These are phyloP conservation scores for Cephalotrichum gorgonifer DNA, from an alignment of 2,329 filamentous ascomycete genomes.

Conservation along the genomic window DNA sequence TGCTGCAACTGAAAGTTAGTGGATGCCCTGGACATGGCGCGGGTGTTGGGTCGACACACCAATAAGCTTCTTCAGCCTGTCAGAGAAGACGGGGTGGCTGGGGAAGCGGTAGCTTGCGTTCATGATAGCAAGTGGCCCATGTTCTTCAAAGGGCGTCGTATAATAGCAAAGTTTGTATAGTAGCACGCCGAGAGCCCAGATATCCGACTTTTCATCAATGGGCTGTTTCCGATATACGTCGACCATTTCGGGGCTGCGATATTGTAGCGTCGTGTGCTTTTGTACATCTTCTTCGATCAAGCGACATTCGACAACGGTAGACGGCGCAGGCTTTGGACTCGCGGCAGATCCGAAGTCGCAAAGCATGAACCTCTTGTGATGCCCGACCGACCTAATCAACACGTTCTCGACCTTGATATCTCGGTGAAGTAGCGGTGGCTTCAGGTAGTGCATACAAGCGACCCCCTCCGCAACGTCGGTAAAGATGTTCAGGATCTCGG, in stretches of 20 bases:
- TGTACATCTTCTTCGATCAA: conserved; percentile 95
- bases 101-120: conserved; percentile 94
- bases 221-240: conserved; percentile 94
- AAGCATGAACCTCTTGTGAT: conserved; percentile 76
- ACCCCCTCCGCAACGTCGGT: conserved; percentile 92
- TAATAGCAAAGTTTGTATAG: conserved; percentile 99
- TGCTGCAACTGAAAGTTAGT: conserved; percentile 33
- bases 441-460: conserved; percentile 98
- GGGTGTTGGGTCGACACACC: conserved; percentile 37
- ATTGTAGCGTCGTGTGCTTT: conserved; percentile 93
- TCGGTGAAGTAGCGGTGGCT: conserved; percentile 82
- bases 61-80: conserved; percentile 80
- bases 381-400: conserved; percentile 62
- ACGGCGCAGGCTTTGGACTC: conserved; percentile 71
- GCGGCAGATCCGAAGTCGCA: conserved; percentile 97
- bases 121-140: conserved; percentile 92
- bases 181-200: conserved; percentile 91
- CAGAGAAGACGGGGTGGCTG: conserved; percentile 78
- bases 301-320: conserved; percentile 77
- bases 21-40: neutral
- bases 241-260: conserved; percentile 96
- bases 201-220: conserved; percentile 97
- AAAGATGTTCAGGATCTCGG: conserved; percentile 95
- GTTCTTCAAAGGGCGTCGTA: conserved; percentile 95
- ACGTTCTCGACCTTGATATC: conserved; percentile 98